These are phyloP conservation scores for Pseudocercospora pini-densiflorae DNA, from an alignment of 2,329 filamentous ascomycete species.

Conservation along the genomic window DNA sequence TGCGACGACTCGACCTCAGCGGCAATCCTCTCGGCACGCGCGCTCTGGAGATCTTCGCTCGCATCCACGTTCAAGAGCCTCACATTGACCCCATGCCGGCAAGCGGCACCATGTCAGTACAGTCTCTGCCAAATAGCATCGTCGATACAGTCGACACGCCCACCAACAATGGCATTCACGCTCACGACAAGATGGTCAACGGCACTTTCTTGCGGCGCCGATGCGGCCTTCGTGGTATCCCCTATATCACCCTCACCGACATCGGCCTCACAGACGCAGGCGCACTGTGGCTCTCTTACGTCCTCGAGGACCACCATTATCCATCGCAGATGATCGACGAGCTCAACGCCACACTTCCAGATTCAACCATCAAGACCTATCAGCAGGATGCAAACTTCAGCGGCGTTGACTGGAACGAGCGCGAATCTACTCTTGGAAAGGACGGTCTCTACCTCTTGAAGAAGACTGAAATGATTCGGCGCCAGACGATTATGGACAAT, in stretches of 20 bases:
- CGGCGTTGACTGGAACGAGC: constrained; percentile 43
- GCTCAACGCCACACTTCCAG: constrained; percentile 39
- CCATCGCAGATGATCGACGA: constrained; percentile 43
- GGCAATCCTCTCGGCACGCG: constrained; percentile 47
- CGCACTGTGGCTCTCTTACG: constrained; percentile 47
- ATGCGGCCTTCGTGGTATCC: constrained; percentile 46
- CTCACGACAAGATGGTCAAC: constrained; percentile 26
- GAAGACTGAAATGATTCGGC: constrained; percentile 37
- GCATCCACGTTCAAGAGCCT: constrained; percentile 46
- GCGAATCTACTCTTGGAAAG: constrained; percentile 35
- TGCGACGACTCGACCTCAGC: constrained; percentile 53
- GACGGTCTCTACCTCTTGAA: constrained; percentile 42
- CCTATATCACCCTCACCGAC: constrained; percentile 45
- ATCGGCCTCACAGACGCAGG: constrained; percentile 43
- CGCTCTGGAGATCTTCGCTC: constrained; percentile 52
- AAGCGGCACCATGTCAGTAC: constrained; percentile 29
- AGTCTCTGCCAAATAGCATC: constrained; percentile 32
- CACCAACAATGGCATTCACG: neutral
- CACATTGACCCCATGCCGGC: constrained; percentile 38
- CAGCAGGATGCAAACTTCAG: constrained; percentile 35
- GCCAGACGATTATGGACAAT: constrained; percentile 29
- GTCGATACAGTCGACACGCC: constrained; percentile 11
- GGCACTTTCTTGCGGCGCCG: constrained; percentile 29
- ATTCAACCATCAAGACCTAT: constrained; percentile 37
- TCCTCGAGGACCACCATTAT: constrained; percentile 45